Conservation (phyloP, 768 basidiomycete genomes). For the Pisolithus microcarpus region DNA sequence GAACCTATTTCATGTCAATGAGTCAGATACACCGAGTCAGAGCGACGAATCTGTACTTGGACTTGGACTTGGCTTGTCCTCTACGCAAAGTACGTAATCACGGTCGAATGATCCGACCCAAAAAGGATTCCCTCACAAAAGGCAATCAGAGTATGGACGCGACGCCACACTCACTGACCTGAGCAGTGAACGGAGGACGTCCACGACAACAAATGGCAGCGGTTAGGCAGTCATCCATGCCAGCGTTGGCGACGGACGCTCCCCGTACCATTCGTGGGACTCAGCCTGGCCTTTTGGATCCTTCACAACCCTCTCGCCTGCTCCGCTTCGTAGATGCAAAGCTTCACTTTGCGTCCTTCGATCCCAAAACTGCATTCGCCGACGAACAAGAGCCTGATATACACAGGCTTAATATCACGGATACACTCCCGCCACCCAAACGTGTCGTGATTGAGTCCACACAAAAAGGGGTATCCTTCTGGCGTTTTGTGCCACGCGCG, state of each 20-base stretch:
- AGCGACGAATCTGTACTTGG: too few relatives aligned
- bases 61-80: too few relatives aligned
- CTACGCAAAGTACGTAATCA: too few relatives aligned
- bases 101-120: too few relatives aligned
- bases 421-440: constrained; percentile 50
- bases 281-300: constrained; percentile 60
- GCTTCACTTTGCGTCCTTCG: constrained; percentile 69
- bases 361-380: constrained; percentile 56
- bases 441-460: constrained; percentile 69
- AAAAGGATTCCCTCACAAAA: too few relatives aligned
- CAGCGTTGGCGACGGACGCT: neutral
- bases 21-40: too few relatives aligned
- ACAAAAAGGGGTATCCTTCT: constrained; percentile 47
- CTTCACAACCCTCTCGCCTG: constrained; percentile 52
- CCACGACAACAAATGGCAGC: too few relatives aligned
- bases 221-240: too few relatives aligned
- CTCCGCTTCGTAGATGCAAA: constrained; percentile 52
- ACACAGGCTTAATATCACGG: constrained; percentile 37
- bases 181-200: too few relatives aligned
- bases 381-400: constrained; percentile 29
- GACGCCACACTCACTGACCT: too few relatives aligned
- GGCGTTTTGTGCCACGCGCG: constrained; percentile 76
- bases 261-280: constrained; percentile 32
- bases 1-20: too few relatives aligned
- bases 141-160: too few relatives aligned